Evolutionary conservation across 1,284 basidiomycete genomes (phyloP).

Genomic region (Fistulinella staudtii): DNA sequence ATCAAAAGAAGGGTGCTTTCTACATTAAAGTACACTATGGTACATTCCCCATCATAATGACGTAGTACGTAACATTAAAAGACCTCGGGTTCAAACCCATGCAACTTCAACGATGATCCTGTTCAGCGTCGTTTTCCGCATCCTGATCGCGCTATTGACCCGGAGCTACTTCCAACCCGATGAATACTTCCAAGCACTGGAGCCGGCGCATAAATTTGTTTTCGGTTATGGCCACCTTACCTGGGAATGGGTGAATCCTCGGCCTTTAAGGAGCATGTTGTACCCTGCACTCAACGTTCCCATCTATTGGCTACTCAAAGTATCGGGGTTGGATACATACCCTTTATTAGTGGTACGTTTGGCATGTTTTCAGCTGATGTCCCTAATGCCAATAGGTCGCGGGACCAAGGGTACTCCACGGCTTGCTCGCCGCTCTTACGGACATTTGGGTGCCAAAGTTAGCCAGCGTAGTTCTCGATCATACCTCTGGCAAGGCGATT

Average conservation of each 20-base stretch:
- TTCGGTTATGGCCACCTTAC: conserved; percentile 92
- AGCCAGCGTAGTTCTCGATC: conserved; percentile 57
- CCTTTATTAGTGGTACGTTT: conserved; percentile 28
- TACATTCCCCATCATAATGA: too few relatives aligned
- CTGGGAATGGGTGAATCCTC: conserved; percentile 88
- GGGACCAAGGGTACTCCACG: conserved; percentile 78
- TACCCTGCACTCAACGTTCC: conserved; percentile 79
- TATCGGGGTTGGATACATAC: conserved; percentile 34
- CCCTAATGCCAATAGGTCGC: conserved; percentile 43
- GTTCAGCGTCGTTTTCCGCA: conserved; percentile 45
- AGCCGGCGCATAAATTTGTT: conserved; percentile 85
- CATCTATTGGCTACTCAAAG: conserved; percentile 69
- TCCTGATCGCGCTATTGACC: conserved; percentile 64
- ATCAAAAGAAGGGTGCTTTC: too few relatives aligned
- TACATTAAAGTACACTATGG: too few relatives aligned
- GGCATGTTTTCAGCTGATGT: background rate
- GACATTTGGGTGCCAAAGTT: conserved; percentile 75
- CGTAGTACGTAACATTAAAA: too few relatives aligned
- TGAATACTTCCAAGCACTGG: conserved; percentile 94
- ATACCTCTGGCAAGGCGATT: conserved; percentile 37
- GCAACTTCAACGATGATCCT: conserved; percentile 18
- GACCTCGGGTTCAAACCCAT: too few relatives aligned
- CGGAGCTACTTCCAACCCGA: conserved; percentile 96
- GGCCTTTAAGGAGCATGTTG: conserved; percentile 68
- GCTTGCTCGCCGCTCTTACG: conserved; percentile 73